phyloP scores from a whole-genome alignment of 164 flowering plant species.

The Kingdonia uniflora region DNA sequence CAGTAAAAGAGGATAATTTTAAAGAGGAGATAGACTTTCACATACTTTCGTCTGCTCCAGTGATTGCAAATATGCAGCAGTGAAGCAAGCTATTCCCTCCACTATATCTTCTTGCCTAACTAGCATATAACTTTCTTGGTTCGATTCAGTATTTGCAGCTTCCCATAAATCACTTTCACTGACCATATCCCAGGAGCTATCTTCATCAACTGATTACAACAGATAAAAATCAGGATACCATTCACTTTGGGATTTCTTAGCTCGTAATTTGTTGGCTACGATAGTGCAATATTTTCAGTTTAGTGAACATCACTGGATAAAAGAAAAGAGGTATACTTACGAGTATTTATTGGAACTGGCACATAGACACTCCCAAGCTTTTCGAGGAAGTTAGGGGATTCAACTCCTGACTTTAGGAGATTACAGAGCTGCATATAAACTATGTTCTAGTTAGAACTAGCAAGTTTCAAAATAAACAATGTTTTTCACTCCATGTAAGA shows the following conservation, averaged over 20 bases:
- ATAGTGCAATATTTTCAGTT: too few relatives aligned
- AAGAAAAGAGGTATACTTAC: too few relatives aligned
- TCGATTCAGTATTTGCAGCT: conserved; percentile 20
- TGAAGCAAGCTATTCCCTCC: conserved; percentile 91
- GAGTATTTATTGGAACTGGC: conserved; percentile 35
- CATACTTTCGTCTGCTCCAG: conserved; percentile 76
- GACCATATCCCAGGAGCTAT: conserved; percentile 80
- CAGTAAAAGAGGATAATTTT: too few relatives aligned
- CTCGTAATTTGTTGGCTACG: too few relatives aligned
- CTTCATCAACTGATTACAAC: conserved; percentile 68
- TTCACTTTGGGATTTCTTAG: too few relatives aligned
- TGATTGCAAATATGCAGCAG: conserved; percentile 84
- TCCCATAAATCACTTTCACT: conserved; percentile 74
- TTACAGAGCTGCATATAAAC: conserved; percentile 51
- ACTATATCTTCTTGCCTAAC: conserved; percentile 87
- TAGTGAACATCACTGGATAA: too few relatives aligned
- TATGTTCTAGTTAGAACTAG: not conserved
- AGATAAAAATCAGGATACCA: too few relatives aligned
- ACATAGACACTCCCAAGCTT: conserved; percentile 58
- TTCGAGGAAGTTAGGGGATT: conserved; percentile 67
- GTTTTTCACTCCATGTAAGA: not conserved
- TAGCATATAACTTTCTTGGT: conserved; percentile 68
- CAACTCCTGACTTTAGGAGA: conserved; percentile 72
- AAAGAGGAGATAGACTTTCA: conserved; percentile 1
- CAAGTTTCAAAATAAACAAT: not conserved